Percentiles rank a stretch among this genome's conserved stretches.
These are phyloP conservation scores for Chaetomium olivaceum DNA, from an alignment of 2,329 filamentous ascomycete species.

Conservation along the genomic window DNA sequence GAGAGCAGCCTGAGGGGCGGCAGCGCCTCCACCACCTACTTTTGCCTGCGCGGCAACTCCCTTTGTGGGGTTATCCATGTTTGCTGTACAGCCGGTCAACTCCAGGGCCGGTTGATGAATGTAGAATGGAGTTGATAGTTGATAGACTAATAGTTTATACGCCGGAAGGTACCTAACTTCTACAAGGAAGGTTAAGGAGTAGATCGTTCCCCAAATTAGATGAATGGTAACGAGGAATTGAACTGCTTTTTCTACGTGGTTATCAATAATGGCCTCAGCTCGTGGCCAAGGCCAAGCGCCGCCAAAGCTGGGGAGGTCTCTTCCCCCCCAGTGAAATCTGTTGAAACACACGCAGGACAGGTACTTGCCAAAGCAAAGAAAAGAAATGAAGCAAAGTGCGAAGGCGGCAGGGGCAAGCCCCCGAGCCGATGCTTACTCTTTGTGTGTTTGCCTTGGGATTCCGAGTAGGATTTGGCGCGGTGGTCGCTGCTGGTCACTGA, in stretches of 20 bases:
- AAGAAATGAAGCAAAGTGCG: neutral
- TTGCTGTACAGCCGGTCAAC: neutral
- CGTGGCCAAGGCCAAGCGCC: no score
- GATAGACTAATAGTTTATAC: neutral
- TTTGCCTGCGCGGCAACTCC: neutral
- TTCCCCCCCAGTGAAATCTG: no score
- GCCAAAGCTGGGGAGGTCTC: no score
- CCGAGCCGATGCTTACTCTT: neutral
- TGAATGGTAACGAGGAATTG: no score
- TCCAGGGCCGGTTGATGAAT: neutral
- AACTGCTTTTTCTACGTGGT: no score
- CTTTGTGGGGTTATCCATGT: neutral
- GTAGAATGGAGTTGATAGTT: neutral
- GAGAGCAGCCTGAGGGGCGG: no score
- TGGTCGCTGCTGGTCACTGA: neutral
- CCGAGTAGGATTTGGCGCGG: neutral
- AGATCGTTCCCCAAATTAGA: no score
- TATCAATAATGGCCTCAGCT: no score
- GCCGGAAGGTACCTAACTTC: neutral
- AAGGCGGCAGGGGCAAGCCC: neutral
- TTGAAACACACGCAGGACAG: no score
- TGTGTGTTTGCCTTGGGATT: neutral
- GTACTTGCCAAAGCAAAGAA: neutral
- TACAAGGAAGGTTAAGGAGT: neutral
- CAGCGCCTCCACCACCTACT: neutral